Conservation (phyloP, 2,329 filamentous ascomycete genomes). For the Claviceps pazoutovae region DNA sequence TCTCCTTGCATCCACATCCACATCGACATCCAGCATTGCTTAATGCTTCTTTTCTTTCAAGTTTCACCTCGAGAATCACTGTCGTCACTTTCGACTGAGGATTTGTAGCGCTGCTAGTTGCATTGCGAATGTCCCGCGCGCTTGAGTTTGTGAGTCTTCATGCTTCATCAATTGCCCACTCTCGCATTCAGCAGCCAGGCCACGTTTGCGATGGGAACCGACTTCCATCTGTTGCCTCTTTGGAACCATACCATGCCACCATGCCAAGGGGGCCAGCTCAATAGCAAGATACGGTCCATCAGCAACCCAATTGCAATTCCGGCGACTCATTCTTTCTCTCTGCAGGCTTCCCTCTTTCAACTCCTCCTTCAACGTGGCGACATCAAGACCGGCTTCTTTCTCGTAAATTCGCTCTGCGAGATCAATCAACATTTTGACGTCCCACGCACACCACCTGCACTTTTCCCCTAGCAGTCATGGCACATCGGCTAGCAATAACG, state of each 20-base stretch:
- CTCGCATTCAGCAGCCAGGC: not conserved
- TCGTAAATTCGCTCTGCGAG: not conserved
- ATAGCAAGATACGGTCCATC: not conserved
- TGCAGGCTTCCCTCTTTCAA: not conserved
- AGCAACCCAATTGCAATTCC: not conserved
- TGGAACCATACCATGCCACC: not conserved
- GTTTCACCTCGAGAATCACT: not conserved
- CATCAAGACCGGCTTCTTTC: not conserved
- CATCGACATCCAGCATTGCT: conserved; percentile 15
- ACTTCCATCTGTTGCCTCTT: not conserved
- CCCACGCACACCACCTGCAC: conserved; percentile 3
- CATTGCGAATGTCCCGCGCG: conserved; percentile 16
- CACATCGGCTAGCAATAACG: conserved; percentile 31
- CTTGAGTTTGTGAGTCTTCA: conserved; percentile 13
- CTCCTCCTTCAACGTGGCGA: not conserved
- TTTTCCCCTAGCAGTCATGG: conserved; percentile 20
- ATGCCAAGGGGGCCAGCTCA: not conserved
- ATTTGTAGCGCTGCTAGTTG: conserved; percentile 6
- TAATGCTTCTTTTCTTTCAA: conserved; percentile 10
- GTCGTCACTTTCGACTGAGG: not conserved
- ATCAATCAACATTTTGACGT: not conserved
- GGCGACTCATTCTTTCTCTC: not conserved
- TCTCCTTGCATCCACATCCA: conserved; percentile 7
- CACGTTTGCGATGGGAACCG: not conserved
- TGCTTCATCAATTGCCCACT: not conserved